Evolutionary conservation across 2,329 filamentous ascomycete genomes (phyloP).

Genomic region (Helotiales sp.): DNA sequence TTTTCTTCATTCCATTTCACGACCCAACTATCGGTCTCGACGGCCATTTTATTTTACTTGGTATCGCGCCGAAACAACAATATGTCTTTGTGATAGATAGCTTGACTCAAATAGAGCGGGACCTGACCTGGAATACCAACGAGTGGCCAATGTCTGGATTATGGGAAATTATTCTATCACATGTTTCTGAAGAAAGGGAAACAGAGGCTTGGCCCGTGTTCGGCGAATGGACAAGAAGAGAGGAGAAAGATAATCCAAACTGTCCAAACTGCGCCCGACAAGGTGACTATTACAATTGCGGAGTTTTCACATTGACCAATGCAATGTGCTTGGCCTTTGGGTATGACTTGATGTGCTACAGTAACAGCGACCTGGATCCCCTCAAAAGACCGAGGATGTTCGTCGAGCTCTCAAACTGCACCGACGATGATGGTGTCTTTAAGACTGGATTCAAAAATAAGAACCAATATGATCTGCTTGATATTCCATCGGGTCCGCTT

Average conservation of each 20-base stretch:
- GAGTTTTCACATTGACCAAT: neutral
- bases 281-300: neutral
- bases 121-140: neutral
- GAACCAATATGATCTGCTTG: neutral
- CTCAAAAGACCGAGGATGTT: neutral
- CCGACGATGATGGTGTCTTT: neutral
- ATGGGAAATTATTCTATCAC: neutral
- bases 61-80: slow-evolving; percentile 1
- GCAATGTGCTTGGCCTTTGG: neutral
- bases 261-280: neutral
- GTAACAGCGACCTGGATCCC: neutral
- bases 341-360: neutral
- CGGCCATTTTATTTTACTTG: neutral
- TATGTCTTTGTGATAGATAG: neutral
- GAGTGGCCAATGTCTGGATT: neutral
- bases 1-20: slow-evolving; percentile 1
- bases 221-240: neutral
- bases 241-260: neutral
- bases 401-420: neutral
- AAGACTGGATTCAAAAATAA: neutral
- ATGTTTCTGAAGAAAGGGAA: neutral
- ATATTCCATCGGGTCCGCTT: neutral
- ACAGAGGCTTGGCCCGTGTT: neutral
- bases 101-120: neutral
- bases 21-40: neutral